Evolutionary conservation across 371 early-diverging fungal species (phyloP).

Genomic region (Actinomortierella wolfii): DNA sequence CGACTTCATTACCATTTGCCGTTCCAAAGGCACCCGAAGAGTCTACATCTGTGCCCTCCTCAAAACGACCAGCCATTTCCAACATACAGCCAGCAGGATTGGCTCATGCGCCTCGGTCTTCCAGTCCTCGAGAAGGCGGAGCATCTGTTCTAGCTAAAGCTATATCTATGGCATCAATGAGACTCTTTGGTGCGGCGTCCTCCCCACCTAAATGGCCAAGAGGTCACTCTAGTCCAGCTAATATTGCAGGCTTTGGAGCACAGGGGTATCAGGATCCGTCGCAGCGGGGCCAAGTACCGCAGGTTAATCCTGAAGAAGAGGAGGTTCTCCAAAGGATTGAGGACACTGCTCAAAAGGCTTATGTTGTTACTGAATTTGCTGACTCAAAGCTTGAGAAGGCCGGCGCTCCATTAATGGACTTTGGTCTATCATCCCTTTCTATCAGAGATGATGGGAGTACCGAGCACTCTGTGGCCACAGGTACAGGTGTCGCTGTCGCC

Average conservation of each 20-base stretch:
- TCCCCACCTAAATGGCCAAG: conserved; percentile 39
- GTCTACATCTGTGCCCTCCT: conserved; percentile 17
- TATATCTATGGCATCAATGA: conserved; percentile 60
- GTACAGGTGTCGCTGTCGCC: background rate
- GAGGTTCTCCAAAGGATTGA: conserved; percentile 58
- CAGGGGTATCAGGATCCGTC: background rate
- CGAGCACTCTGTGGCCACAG: background rate
- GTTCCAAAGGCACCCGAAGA: conserved; percentile 34
- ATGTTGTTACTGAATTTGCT: conserved; percentile 66
- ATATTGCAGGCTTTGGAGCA: background rate
- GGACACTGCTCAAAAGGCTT: conserved; percentile 64
- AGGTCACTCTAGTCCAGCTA: conserved; percentile 6
- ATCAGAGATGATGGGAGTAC: conserved; percentile 18
- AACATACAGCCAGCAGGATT: conserved; percentile 21
- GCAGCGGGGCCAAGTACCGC: conserved; percentile 5
- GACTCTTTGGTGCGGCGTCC: conserved; percentile 56
- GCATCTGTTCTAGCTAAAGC: conserved; percentile 66
- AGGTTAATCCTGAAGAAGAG: conserved; percentile 46
- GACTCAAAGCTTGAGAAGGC: conserved; percentile 58
- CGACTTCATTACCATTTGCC: conserved; percentile 49
- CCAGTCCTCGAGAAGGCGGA: conserved; percentile 43
- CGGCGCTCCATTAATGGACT: too few species aligned
- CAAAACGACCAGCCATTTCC: conserved; percentile 21
- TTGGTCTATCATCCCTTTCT: conserved; percentile 15
- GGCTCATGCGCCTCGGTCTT: conserved; percentile 24